phyloP scores from a whole-genome alignment of 345 rosid species.

The Lumnitzera littorea region DNA sequence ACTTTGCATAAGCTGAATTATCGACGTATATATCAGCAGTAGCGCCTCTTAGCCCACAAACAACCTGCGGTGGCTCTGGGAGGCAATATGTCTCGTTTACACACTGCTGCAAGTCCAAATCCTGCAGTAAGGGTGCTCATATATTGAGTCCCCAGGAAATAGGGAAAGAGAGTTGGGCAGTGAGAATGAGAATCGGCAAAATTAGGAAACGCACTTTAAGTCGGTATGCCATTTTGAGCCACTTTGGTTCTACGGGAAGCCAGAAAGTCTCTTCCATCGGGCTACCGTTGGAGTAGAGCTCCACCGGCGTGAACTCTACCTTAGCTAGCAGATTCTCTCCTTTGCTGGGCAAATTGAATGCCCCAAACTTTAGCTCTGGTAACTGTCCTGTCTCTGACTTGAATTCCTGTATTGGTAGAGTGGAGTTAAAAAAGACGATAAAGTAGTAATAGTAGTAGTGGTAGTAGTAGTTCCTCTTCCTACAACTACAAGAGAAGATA shows the following conservation, averaged over 20 bases:
- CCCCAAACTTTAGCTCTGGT: constrained; percentile 26
- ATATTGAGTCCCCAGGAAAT: neutral
- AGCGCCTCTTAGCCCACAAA: constrained; percentile 21
- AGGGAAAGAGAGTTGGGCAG: no score
- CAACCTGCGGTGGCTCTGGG: constrained; percentile 17
- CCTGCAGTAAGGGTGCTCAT: constrained; percentile 11
- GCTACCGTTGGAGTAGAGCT: constrained; percentile 17
- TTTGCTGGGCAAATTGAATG: constrained; percentile 18
- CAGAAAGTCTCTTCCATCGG: constrained; percentile 22
- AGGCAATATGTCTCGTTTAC: constrained; percentile 25
- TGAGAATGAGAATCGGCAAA: neutral
- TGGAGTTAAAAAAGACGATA: neutral
- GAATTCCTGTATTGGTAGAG: constrained; percentile 9
- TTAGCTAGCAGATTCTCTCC: constrained; percentile 26
- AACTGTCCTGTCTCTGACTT: constrained; percentile 15
- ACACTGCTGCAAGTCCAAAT: constrained; percentile 15
- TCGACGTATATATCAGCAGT: constrained; percentile 21
- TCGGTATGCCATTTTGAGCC: constrained; percentile 17
- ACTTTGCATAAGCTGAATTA: constrained; percentile 25
- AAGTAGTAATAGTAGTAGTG: no score
- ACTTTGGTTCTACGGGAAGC: constrained; percentile 22
- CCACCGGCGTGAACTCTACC: constrained; percentile 18
- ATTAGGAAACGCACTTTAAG: constrained; percentile 15
- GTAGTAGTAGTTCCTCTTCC: no score
- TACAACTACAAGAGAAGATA: no score